Percentiles rank a stretch among this genome's conserved stretches.
These are phyloP conservation scores for Daucus carota DNA, from an alignment of 129 eudicot genomes.

Conservation along the genomic window DH1_v3.0 NC_030381.2:21243501-21244000, in stretches of 20 bases:
- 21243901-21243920: constrained; percentile 46
- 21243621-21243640: constrained; percentile 7
- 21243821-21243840: constrained; percentile 28
- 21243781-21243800: constrained; percentile 41
- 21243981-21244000: constrained; percentile 2
- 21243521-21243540: background rate
- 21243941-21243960: constrained; percentile 22
- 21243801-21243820: constrained; percentile 36
- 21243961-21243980: constrained; percentile 25
- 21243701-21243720: constrained; percentile 44
- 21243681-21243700: constrained; percentile 36
- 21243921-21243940: constrained; percentile 32
- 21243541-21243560: constrained; percentile 9
- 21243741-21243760: constrained; percentile 37
- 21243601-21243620: constrained; percentile 3
- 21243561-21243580: constrained; percentile 10
- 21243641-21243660: constrained; percentile 2
- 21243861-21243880: constrained; percentile 22
- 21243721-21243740: constrained; percentile 27
- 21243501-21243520: constrained; percentile 10
- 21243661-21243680: background rate
- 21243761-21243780: constrained; percentile 28
- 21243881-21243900: constrained; percentile 32
- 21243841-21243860: constrained; percentile 33
- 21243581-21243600: constrained; percentile 6